Percentiles rank a stretch among this genome's conserved stretches.
These are phyloP conservation scores for Mycena floridula DNA, from an alignment of 768 basidiomycete species.

Conservation along the genomic window DNA sequence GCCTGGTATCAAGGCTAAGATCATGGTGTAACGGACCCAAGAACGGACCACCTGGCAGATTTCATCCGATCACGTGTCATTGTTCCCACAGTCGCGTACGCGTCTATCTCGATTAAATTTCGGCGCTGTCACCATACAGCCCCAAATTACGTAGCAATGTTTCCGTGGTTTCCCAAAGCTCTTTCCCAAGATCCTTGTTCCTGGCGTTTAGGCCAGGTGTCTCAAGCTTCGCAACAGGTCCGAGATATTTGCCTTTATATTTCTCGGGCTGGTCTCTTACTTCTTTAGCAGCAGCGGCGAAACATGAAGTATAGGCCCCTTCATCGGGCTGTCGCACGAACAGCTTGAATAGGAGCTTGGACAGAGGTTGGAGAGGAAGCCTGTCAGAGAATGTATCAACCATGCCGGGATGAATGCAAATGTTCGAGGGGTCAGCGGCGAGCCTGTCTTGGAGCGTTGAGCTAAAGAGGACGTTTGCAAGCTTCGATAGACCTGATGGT, in stretches of 20 bases:
- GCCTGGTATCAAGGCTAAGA: too few relatives aligned
- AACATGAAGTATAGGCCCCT: background rate
- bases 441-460: background rate
- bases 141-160: background rate
- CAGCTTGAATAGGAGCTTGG: background rate
- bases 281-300: background rate
- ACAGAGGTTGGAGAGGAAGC: background rate
- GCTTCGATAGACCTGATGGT: background rate
- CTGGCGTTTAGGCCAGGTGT: background rate
- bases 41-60: too few relatives aligned
- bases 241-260: background rate
- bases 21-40: too few relatives aligned
- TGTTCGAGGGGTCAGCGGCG: background rate
- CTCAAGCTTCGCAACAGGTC: background rate
- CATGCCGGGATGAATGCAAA: background rate
- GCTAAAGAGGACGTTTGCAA: background rate
- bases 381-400: background rate
- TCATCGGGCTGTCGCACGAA: background rate
- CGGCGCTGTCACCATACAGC: too few relatives aligned
- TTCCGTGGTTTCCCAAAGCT: background rate
- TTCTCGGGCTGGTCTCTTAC: background rate
- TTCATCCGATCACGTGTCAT: too few relatives aligned
- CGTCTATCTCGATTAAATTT: too few relatives aligned
- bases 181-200: background rate
- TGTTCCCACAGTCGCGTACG: too few relatives aligned